Evolutionary conservation across 2,329 filamentous ascomycete genomes (phyloP).

Genomic region (Colletotrichum plurivorum): DNA sequence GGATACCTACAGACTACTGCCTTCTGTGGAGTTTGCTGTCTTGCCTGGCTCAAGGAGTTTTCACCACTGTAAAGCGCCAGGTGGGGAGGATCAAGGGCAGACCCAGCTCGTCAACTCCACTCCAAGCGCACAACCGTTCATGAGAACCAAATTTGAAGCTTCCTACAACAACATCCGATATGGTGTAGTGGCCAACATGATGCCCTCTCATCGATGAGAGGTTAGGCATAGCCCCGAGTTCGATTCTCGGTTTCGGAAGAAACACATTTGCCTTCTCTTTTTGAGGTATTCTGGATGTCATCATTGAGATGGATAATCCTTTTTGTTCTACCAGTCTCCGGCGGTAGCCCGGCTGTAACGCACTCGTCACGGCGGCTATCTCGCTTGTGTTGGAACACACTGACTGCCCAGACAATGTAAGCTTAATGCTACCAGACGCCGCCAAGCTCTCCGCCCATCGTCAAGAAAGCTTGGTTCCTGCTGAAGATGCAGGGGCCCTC

Average conservation of each 20-base stretch:
- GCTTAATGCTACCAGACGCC: slow-evolving; percentile 9
- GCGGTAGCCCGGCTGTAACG: not conserved
- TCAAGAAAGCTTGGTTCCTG: slow-evolving; percentile 19
- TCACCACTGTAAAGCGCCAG: not conserved
- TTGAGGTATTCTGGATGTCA: accelerated
- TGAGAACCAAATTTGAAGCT: accelerated
- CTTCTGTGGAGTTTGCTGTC: too few species aligned
- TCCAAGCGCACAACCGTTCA: not conserved
- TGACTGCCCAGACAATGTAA: not conserved
- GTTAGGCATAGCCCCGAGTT: slow-evolving; percentile 40
- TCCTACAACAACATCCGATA: not conserved
- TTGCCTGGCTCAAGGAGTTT: too few species aligned
- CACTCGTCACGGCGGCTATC: not conserved
- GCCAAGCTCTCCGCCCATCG: not conserved
- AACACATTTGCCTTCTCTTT: not conserved
- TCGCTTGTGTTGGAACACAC: not conserved
- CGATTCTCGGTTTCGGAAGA: slow-evolving; percentile 38
- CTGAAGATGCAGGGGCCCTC: slow-evolving; percentile 19
- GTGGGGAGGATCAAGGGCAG: slow-evolving; percentile 10
- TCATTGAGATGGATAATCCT: not conserved
- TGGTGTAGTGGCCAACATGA: slow-evolving; percentile 41
- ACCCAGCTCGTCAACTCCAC: slow-evolving; percentile 3
- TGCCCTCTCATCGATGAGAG: slow-evolving; percentile 29
- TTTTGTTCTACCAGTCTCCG: not conserved
- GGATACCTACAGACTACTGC: too few species aligned